Percentiles rank a stretch among this genome's conserved stretches.
Conservation (phyloP, 768 basidiomycete species). For the Termitomyces sp. region DNA sequence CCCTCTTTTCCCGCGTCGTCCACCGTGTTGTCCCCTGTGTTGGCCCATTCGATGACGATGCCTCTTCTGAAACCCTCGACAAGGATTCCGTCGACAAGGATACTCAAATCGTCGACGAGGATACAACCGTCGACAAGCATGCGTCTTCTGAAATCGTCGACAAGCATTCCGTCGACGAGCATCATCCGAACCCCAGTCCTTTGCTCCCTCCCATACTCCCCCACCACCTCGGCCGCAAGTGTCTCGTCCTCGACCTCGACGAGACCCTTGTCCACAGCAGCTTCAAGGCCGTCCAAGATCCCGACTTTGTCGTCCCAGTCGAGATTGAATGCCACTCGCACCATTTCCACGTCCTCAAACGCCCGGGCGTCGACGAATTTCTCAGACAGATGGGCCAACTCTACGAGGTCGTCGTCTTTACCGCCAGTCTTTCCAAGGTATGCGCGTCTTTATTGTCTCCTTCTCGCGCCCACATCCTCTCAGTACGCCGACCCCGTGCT, state of each 20-base stretch:
- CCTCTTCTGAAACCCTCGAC: neutral
- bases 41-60: constrained; percentile 10
- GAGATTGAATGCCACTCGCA: constrained; percentile 99
- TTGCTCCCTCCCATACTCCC: constrained; percentile 79
- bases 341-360: constrained; percentile 98
- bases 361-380: constrained; percentile 97
- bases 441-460: constrained; percentile 16
- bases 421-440: constrained; percentile 96
- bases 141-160: too few species aligned
- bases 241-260: constrained; percentile 94
- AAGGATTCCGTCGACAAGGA: too few species aligned
- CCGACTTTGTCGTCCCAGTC: constrained; percentile 97
- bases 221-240: constrained; percentile 88
- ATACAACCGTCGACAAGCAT: too few species aligned
- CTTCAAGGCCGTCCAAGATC: constrained; percentile 94
- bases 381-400: constrained; percentile 97
- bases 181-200: too few species aligned
- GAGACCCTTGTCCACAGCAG: constrained; percentile 98
- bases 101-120: too few species aligned
- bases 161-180: too few species aligned
- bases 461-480: neutral
- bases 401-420: constrained; percentile 97
- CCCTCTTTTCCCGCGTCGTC: constrained; percentile 32
- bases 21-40: constrained; percentile 35
- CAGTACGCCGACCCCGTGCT: constrained; percentile 97